Conservation (phyloP, 2,329 filamentous ascomycete genomes). For the Tolypocladium tropicale region DNA sequence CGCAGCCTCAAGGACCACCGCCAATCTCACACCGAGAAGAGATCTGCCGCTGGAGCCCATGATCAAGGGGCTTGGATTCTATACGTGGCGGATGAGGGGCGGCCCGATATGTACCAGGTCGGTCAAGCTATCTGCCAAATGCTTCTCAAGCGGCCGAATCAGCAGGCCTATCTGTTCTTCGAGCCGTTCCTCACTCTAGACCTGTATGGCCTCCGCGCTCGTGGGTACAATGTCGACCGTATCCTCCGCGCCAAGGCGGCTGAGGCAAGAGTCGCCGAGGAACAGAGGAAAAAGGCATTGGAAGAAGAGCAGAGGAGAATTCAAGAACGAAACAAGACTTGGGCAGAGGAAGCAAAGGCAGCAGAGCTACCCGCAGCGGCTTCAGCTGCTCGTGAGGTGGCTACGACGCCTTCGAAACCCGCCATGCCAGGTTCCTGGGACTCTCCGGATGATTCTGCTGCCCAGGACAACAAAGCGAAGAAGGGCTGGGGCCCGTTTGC, state of each 20-base stretch:
- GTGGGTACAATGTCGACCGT: conserved; percentile 93
- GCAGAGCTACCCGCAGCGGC: conserved; percentile 12
- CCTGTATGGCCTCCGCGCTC: conserved; percentile 67
- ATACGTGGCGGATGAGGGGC: conserved; percentile 60
- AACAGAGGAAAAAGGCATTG: conserved; percentile 63
- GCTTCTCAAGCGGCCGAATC: conserved; percentile 70
- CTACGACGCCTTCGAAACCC: conserved; percentile 27
- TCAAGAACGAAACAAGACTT: conserved; percentile 41
- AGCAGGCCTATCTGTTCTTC: conserved; percentile 81
- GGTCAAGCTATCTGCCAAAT: conserved; percentile 77
- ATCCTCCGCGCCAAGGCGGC: conserved; percentile 82
- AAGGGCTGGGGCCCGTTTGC: conserved; percentile 55
- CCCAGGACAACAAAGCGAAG: conserved; percentile 20
- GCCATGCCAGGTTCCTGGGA: conserved; percentile 70
- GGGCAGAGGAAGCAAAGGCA: conserved; percentile 25
- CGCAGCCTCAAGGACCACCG: conserved; percentile 63
- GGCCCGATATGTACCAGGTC: conserved; percentile 82
- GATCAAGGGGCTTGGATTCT: conserved; percentile 50
- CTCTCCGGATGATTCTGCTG: conserved; percentile 42
- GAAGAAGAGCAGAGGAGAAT: conserved; percentile 63
- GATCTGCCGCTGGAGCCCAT: conserved; percentile 58
- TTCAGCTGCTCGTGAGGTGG: conserved; percentile 26
- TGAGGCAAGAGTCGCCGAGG: conserved; percentile 79
- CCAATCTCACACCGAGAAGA: conserved; percentile 62
- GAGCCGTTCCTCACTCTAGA: conserved; percentile 85